Evolutionary conservation across 164 flowering plant species (phyloP).

Genomic region (Vitis cinerea): DNA sequence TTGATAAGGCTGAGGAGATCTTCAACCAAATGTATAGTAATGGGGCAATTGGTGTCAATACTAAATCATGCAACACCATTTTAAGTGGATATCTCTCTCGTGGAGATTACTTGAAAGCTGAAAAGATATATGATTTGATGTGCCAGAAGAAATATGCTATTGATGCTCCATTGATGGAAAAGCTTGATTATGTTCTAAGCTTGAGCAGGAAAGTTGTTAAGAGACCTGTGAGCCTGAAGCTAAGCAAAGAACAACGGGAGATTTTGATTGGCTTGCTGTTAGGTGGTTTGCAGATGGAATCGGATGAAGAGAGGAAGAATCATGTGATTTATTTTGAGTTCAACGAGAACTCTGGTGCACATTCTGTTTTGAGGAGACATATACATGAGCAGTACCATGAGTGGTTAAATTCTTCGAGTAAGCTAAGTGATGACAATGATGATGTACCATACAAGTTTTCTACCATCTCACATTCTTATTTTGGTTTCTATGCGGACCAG

Average conservation of each 20-base stretch:
- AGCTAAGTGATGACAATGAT: slow-evolving; percentile 31
- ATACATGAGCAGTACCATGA: slow-evolving; percentile 61
- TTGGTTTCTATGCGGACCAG: slow-evolving; percentile 84
- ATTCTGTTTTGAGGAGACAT: slow-evolving; percentile 55
- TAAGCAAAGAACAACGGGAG: slow-evolving; percentile 81
- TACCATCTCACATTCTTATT: slow-evolving; percentile 58
- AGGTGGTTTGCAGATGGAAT: slow-evolving; percentile 70
- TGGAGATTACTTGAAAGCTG: slow-evolving; percentile 62
- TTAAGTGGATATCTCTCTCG: slow-evolving; percentile 54
- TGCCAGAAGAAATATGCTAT: slow-evolving; percentile 74
- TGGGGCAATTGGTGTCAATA: slow-evolving; percentile 57
- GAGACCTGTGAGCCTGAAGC: slow-evolving; percentile 56
- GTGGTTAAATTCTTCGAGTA: slow-evolving; percentile 58
- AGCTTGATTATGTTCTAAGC: slow-evolving; percentile 60
- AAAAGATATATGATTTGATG: slow-evolving; percentile 69
- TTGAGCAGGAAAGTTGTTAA: slow-evolving; percentile 48
- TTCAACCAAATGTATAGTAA: slow-evolving; percentile 60
- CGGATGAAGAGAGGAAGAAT: slow-evolving; percentile 57
- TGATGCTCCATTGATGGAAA: slow-evolving; percentile 61
- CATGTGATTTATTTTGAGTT: slow-evolving; percentile 61
- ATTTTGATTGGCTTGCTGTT: slow-evolving; percentile 77
- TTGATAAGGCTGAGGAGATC: slow-evolving; percentile 68
- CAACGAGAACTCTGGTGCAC: slow-evolving; percentile 42
- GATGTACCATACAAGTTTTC: slow-evolving; percentile 53
- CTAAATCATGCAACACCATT: slow-evolving; percentile 68